These are phyloP conservation scores for Epichloe festucae DNA, from an alignment of 2,329 filamentous ascomycete genomes.

Conservation along the genomic window DNA sequence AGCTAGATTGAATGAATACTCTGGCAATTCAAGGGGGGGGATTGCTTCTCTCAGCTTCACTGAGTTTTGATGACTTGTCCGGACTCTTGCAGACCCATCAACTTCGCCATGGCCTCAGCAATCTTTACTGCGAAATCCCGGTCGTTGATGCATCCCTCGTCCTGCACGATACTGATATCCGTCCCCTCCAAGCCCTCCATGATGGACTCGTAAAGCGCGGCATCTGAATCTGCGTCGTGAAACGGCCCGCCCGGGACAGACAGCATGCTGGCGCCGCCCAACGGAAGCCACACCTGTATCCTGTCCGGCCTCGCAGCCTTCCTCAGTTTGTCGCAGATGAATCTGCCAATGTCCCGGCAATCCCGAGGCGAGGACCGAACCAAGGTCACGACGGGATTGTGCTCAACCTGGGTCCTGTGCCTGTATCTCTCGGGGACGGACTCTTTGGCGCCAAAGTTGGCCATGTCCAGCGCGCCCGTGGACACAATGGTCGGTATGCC, in stretches of 20 bases:
- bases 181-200: conserved; percentile 33
- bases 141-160: conserved; percentile 42
- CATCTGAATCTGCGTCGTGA: conserved; percentile 28
- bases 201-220: conserved; percentile 39
- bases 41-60: background rate
- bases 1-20: too few species aligned
- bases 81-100: background rate
- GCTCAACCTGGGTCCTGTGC: conserved; percentile 41
- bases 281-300: conserved; percentile 46
- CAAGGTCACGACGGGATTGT: conserved; percentile 54
- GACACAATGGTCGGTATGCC: conserved; percentile 42
- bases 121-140: conserved; percentile 33
- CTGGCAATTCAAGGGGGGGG: too few species aligned
- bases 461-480: conserved; percentile 45
- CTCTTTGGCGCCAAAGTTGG: conserved; percentile 46
- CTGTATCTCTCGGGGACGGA: conserved; percentile 43
- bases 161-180: conserved; percentile 35
- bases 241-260: conserved; percentile 41
- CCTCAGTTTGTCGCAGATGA: conserved; percentile 41
- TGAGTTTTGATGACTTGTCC: background rate
- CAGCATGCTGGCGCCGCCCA: conserved; percentile 48
- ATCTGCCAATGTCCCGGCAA: conserved; percentile 37
- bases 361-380: conserved; percentile 51
- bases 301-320: conserved; percentile 23
- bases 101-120: conserved; percentile 25